Evolutionary conservation across 139 green algal genomes (phyloP), one percentile per base, ranked within the genome.

Genomic region (Asterochloris sp.): DNA sequence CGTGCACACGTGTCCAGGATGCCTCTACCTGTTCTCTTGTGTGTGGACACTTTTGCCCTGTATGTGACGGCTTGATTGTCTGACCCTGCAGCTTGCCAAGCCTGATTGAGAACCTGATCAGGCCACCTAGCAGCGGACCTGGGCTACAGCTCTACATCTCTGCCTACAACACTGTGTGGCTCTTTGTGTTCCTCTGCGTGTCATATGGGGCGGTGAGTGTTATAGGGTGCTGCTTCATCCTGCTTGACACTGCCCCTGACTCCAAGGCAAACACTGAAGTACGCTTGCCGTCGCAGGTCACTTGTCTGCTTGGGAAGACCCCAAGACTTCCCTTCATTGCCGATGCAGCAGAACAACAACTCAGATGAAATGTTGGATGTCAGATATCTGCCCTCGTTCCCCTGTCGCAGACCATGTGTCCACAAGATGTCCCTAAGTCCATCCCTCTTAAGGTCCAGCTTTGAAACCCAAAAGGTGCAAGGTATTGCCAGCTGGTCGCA

Each of bases 161-260:
- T 0, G 67, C 83, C 2, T 91, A 92, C 90, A 97, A 96, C 90
- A 94, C 91, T 8, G 90, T 97, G 62, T 97, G 92, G 82, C 82
- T 98, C 6, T 97, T 96, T 82, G 87, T 95, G 17, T 88, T 93
- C 8, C 77, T 87, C 66, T 92, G 87, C 67, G 87, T 95, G 11
- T 90, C 88, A 0, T 97, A 96, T 76, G 94, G 89, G 78, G 88
- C 96, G 83, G 92, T 95, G 85, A 78, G 91, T 21, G 15, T 15
- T 14, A 19, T 62, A 19, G 27, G 47, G 10, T 61, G 23, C 13
- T n/a, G 12, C 47, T 68, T 68, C 60, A 10, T 27, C 10, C 10
- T 27, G 12, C 14, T 23, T 11, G 47, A 28, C 60, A 61, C 13
- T 79, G 15, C 10, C 14, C 27, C 63, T 73, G 73, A 47, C 9